Conservation (phyloP, 2,329 filamentous ascomycete species). For the Atkinsonella texensis region DNA sequence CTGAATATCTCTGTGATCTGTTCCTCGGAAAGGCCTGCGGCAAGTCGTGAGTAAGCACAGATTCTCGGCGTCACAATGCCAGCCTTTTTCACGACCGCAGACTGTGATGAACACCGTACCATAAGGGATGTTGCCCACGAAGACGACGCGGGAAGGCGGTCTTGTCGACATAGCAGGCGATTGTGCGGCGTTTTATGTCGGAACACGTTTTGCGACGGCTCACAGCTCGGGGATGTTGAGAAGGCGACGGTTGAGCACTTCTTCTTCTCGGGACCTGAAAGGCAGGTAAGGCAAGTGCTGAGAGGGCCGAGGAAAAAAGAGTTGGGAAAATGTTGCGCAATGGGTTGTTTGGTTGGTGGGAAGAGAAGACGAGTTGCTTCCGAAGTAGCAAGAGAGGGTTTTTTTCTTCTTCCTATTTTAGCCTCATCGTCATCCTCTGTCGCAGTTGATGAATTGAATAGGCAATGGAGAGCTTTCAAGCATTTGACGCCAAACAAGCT, state of each 20-base stretch:
- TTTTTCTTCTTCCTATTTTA: background rate
- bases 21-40: conserved; percentile 79
- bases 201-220: too few species aligned
- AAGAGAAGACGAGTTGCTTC: too few species aligned
- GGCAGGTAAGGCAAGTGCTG: background rate
- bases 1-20: conserved; percentile 91
- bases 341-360: background rate
- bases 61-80: background rate
- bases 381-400: too few species aligned
- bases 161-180: conserved; percentile 50
- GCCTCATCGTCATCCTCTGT: background rate
- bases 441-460: background rate
- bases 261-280: too few species aligned
- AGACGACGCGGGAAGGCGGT: conserved; percentile 66
- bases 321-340: background rate
- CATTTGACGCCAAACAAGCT: background rate
- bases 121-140: conserved; percentile 80
- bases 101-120: conserved; percentile 32
- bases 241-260: too few species aligned
- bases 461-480: too few species aligned
- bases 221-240: too few species aligned
- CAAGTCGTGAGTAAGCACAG: conserved; percentile 11
- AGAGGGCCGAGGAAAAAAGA: background rate
- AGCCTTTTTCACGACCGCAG: background rate
- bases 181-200: background rate